A percentile compares a stretch with the other conserved stretches of the same genome.
phyloP scores from a whole-genome alignment of 169 alveolate genomes.

The Plasmodium chabaudi region DNA sequence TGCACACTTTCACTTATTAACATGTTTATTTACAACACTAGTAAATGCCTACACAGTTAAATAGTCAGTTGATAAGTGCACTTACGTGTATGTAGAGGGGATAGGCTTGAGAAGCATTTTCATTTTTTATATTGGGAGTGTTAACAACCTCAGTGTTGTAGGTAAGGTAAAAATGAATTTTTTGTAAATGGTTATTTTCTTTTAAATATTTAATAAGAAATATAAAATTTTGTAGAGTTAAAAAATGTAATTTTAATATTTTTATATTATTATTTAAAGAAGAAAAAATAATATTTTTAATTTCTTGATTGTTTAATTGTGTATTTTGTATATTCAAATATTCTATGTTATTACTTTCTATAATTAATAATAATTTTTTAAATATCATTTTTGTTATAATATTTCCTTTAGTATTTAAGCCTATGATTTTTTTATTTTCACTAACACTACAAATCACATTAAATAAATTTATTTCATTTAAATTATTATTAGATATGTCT shows the following conservation, averaged over 20 bases:
- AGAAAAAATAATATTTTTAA: conserved; percentile 48
- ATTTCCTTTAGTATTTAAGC: conserved; percentile 53
- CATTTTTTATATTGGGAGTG: conserved; percentile 1
- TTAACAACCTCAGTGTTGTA: not conserved
- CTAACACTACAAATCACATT: conserved; percentile 31
- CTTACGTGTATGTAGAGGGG: conserved; percentile 34
- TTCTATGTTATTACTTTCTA: conserved; percentile 29
- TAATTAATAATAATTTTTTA: conserved; percentile 44
- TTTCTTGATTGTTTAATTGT: conserved; percentile 37
- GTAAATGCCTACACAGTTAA: no score
- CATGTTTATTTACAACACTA: no score
- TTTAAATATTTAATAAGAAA: conserved; percentile 28
- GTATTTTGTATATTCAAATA: conserved; percentile 59
- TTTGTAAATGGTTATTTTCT: conserved; percentile 15
- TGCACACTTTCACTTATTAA: no score
- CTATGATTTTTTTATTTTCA: conserved; percentile 34
- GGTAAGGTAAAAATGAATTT: conserved; percentile 23
- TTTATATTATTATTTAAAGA: conserved; percentile 13
- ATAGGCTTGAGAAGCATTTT: conserved; percentile 10
- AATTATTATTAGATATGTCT: conserved; percentile 50
- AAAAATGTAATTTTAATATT: conserved; percentile 34
- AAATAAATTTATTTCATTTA: conserved; percentile 45
- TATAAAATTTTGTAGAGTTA: conserved; percentile 13
- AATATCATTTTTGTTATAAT: conserved; percentile 48
- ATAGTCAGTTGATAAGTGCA: no score